Conservation (phyloP, 2,329 filamentous ascomycete genomes). For the Trichoderma brevicompactum region DNA sequence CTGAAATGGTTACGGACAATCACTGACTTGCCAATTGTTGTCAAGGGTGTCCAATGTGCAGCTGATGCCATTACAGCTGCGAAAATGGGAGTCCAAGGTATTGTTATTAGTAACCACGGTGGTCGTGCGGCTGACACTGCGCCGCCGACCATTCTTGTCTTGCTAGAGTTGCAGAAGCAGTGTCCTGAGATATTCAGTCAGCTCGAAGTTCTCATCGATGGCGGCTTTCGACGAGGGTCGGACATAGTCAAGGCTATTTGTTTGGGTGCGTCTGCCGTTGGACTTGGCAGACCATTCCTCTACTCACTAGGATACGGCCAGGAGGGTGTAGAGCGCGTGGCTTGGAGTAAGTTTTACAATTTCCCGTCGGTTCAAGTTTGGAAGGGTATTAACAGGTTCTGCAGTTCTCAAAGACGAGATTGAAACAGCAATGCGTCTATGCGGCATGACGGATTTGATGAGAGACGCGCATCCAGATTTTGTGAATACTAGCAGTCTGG, state of each 20-base stretch:
- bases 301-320: slow-evolving; percentile 15
- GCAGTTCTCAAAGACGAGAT: slow-evolving; percentile 23
- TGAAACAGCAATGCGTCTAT: slow-evolving; percentile 21
- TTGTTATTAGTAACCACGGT: slow-evolving; percentile 24
- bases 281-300: slow-evolving; percentile 19
- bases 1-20: slow-evolving; percentile 20
- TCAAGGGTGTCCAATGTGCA: slow-evolving; percentile 16
- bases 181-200: slow-evolving; percentile 21
- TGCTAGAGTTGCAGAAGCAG: slow-evolving; percentile 18
- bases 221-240: slow-evolving; percentile 19
- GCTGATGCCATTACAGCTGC: slow-evolving; percentile 11
- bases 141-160: slow-evolving; percentile 11
- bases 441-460: slow-evolving; percentile 25
- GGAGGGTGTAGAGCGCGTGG: slow-evolving; percentile 17
- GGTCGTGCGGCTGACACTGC: slow-evolving; percentile 21
- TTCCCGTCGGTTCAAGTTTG: rapidly evolving
- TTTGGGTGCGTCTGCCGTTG: slow-evolving; percentile 18
- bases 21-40: slow-evolving; percentile 9
- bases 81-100: slow-evolving; percentile 19
- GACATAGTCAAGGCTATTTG: slow-evolving; percentile 24
- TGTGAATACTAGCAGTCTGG: slow-evolving; percentile 16
- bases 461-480: slow-evolving; percentile 21
- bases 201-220: slow-evolving; percentile 19
- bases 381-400: background rate
- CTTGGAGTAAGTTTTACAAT: slow-evolving; percentile 3